phyloP scores from a whole-genome alignment of 164 flowering plant species.

The Sedum album region DNA sequence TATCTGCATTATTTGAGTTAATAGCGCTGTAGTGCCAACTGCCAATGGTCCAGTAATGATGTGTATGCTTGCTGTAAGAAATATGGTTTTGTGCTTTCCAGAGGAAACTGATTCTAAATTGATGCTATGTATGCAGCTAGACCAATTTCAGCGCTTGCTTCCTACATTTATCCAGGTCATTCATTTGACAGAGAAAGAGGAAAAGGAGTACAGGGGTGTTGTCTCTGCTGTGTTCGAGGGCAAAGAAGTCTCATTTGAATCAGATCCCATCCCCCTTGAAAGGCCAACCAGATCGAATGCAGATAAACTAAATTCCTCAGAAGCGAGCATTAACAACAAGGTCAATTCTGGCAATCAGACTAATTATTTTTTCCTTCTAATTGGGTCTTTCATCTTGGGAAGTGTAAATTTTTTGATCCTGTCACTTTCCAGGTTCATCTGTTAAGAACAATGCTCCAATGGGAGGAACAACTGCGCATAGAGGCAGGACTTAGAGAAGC shows the following conservation, averaged over 20 bases:
- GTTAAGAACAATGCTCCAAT: constrained; percentile 82
- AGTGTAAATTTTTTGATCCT: not conserved
- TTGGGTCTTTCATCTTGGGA: not conserved
- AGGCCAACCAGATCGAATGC: constrained; percentile 19
- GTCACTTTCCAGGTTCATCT: constrained; percentile 46
- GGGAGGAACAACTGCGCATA: constrained; percentile 79
- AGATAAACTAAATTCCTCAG: constrained; percentile 29
- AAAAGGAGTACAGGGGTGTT: constrained; percentile 63
- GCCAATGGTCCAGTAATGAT: not conserved
- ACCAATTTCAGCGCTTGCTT: constrained; percentile 71
- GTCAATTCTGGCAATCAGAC: constrained; percentile 22
- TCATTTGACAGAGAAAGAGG: constrained; percentile 75
- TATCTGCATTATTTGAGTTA: not conserved
- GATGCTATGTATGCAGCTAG: constrained; percentile 49
- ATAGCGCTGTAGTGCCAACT: too few relatives aligned
- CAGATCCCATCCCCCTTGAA: constrained; percentile 21
- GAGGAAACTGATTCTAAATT: not conserved
- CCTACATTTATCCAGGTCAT: constrained; percentile 92
- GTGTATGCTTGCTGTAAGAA: not conserved
- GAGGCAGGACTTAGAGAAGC: constrained; percentile 37
- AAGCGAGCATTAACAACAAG: constrained; percentile 73
- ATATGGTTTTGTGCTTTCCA: not conserved
- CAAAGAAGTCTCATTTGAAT: constrained; percentile 33
- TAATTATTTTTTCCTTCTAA: not conserved
- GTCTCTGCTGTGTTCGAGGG: constrained; percentile 80